phyloP scores from a whole-genome alignment of 2,329 filamentous ascomycete genomes.

The Calonectria naviculata region DNA sequence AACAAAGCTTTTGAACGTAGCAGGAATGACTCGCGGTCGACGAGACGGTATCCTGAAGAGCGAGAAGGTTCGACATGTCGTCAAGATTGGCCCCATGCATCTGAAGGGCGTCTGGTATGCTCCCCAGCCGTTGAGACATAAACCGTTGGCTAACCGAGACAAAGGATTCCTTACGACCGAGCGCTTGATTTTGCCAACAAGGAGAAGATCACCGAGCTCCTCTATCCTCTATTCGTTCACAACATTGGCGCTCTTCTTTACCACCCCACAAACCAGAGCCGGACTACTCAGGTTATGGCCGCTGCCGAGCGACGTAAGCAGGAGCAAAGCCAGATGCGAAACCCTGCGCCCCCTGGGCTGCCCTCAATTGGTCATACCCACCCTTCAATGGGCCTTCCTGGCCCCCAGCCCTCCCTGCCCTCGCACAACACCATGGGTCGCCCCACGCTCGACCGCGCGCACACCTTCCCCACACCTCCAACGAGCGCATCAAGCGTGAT shows the following conservation, averaged over 20 bases:
- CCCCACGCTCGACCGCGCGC: constrained; percentile 83
- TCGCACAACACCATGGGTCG: constrained; percentile 80
- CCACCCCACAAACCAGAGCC: constrained; percentile 88
- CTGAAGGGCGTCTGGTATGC: constrained; percentile 95
- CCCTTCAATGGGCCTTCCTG: constrained; percentile 70
- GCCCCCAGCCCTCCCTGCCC: constrained; percentile 64
- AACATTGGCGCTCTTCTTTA: constrained; percentile 95
- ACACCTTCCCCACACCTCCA: constrained; percentile 94
- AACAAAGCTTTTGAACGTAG: constrained; percentile 95
- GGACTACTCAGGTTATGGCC: constrained; percentile 88
- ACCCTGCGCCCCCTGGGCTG: constrained; percentile 63
- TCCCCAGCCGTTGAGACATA: constrained; percentile 30
- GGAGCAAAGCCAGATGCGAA: constrained; percentile 74
- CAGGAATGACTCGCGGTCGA: constrained; percentile 96
- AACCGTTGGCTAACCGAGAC: constrained; percentile 38
- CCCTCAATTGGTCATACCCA: constrained; percentile 77
- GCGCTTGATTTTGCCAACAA: constrained; percentile 99
- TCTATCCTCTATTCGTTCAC: constrained; percentile 97
- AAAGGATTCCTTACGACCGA: constrained; percentile 96
- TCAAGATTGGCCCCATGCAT: constrained; percentile 99
- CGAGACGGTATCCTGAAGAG: constrained; percentile 97
- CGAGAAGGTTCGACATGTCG: constrained; percentile 95
- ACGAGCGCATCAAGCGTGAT: constrained; percentile 92
- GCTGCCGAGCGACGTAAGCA: constrained; percentile 83
- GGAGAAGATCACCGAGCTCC: constrained; percentile 96